Evolutionary conservation across 2,329 filamentous ascomycete genomes (phyloP), one percentile per base, ranked within the genome.

Genomic region (Paraconiothyrium sp.): DNA sequence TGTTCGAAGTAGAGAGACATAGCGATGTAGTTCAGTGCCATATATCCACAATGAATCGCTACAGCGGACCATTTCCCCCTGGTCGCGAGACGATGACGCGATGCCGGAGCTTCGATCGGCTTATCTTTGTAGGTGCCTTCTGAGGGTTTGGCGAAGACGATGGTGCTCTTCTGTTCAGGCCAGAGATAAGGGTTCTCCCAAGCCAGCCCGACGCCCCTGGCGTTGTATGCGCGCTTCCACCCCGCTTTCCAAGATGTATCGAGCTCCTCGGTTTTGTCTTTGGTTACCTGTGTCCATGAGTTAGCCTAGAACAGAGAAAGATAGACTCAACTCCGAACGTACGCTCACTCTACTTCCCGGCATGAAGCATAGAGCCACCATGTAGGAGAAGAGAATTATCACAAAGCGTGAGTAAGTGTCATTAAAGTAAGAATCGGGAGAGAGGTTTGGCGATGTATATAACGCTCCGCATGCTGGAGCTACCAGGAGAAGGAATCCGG

Each of bases 321-420:
- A n/a, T 1, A 24, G 14, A 24, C 4, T 27, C 43, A 16, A 46
- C 7, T 9, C n/a, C 24, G n/a, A 30, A 54, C 43, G 37, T 52
- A 57, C 48, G 22, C 49, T 41, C 16, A 32, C 46, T 14, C 44
- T 39, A 20, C 35, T 22, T 20, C 41, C 49, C 11, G 32, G 50
- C 51, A 55, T 60, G 34, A 60, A 60, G 43, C 52, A 56, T n/a
- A 61, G n/a, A n/a, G 48, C 43, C 27, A 49, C 37, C 35, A 61
- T 61, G 24, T 61, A 44, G 9, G 54, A 61, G 10, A 37, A 52
- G 14, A 57, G 54, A 47, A 61, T 61, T n/a, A 61, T 34, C 11
- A 61, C 55, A 43, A 54, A 61, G 1, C 59, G 54, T 5, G 54
- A 54, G 35, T 58, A 61, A 24, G 48, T 58, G 22, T 61, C 59